phyloP scores from a whole-genome alignment of 805 yeast species.

The Saturnispora diversa region DNA sequence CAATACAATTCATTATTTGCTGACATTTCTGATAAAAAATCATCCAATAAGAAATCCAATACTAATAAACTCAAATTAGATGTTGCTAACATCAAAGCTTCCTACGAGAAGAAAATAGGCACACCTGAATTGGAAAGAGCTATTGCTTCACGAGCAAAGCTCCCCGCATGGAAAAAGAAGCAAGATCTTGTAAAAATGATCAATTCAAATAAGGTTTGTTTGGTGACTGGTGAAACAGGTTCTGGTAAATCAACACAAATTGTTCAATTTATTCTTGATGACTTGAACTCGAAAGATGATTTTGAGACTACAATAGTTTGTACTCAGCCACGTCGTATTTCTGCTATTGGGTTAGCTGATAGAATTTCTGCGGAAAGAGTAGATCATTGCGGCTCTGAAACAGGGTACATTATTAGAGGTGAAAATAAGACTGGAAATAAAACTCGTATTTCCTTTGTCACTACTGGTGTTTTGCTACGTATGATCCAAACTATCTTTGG shows the following conservation, averaged over 20 bases:
- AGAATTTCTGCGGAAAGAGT: constrained; percentile 82
- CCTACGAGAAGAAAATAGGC: constrained; percentile 25
- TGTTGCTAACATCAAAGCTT: constrained; percentile 27
- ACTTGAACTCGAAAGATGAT: constrained; percentile 41
- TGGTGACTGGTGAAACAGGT: constrained; percentile 95
- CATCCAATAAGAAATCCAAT: constrained; percentile 7
- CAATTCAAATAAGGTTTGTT: constrained; percentile 50
- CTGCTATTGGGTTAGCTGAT: constrained; percentile 90
- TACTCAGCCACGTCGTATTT: constrained; percentile 93
- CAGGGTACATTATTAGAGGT: constrained; percentile 87
- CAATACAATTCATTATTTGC: constrained; percentile 1
- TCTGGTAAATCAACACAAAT: constrained; percentile 95
- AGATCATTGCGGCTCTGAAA: constrained; percentile 57
- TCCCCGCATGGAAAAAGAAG: constrained; percentile 82
- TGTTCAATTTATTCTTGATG: constrained; percentile 81
- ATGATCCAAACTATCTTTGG: constrained; percentile 56
- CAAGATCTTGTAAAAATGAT: constrained; percentile 50
- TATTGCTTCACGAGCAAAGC: constrained; percentile 37
- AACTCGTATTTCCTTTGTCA: constrained; percentile 79
- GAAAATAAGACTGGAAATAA: constrained; percentile 55
- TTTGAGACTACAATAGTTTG: constrained; percentile 61
- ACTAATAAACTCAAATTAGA: constrained; percentile 25
- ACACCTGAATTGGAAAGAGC: constrained; percentile 26
- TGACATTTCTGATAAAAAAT: not conserved
- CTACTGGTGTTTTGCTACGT: constrained; percentile 85